Percentiles rank a stretch among this genome's conserved stretches.
Evolutionary conservation across 805 yeast genomes (phyloP).

Genomic region (Candida maltosa): DNA sequence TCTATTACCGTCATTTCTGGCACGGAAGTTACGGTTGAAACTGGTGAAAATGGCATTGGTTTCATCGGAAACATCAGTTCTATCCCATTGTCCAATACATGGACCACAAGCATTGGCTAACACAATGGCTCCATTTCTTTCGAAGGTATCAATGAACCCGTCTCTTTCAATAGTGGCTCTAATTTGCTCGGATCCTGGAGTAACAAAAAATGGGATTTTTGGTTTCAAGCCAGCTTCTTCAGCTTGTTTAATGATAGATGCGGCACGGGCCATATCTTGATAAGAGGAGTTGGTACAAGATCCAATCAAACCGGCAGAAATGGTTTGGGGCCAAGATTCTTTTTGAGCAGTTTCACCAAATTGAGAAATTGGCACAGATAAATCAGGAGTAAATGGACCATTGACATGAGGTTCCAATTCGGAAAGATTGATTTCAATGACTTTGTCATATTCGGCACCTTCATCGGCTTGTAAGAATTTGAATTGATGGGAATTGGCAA

Average conservation of each 20-base stretch:
- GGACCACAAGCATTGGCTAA: constrained; percentile 99
- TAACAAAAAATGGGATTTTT: constrained; percentile 86
- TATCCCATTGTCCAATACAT: constrained; percentile 99
- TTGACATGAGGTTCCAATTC: constrained; percentile 91
- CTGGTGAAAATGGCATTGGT: constrained; percentile 92
- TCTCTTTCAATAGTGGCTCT: constrained; percentile 96
- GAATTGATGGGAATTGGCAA: constrained; percentile 52
- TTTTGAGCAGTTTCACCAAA: constrained; percentile 67
- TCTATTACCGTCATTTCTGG: constrained; percentile 98
- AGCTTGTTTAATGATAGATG: constrained; percentile 86
- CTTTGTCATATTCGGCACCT: constrained; percentile 88
- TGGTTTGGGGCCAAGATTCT: constrained; percentile 82
- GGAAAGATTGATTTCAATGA: constrained; percentile 83
- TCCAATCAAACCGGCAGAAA: constrained; percentile 93
- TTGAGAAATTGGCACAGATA: constrained; percentile 86
- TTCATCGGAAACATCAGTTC: constrained; percentile 73
- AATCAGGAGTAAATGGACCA: constrained; percentile 98
- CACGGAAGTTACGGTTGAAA: constrained; percentile 95
- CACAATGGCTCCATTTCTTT: constrained; percentile 85
- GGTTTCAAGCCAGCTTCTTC: constrained; percentile 82
- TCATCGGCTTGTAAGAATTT: constrained; percentile 77
- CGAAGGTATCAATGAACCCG: constrained; percentile 78
- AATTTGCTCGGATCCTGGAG: constrained; percentile 98
- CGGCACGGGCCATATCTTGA: constrained; percentile 97
- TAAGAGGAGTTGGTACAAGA: constrained; percentile 98